Evolutionary conservation across 208 protist genomes (phyloP), one percentile per base, ranked within the genome.

Genomic region (Leishmania guyanensis): DNA sequence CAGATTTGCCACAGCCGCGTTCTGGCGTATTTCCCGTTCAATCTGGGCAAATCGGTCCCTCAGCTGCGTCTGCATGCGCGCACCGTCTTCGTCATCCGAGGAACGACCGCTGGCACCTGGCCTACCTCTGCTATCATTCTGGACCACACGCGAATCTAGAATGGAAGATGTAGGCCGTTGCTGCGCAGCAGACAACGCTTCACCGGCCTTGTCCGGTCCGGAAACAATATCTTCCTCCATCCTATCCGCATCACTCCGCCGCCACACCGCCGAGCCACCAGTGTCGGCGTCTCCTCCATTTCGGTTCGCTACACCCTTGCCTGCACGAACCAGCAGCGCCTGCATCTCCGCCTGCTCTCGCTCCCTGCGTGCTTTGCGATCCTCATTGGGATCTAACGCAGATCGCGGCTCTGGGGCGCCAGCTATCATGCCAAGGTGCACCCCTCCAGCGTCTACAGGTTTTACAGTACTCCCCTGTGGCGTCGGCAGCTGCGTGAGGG

Each of bases 341-440:
- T 54, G 68, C 82, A 85, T 85, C 72, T 85, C 82, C 51, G 71
- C 77, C 76, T 81, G 58, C 73, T 85, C 82, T 0, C 82, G 68
- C 39, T 50, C 72, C 73, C 79, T 77, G 2, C 82, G 76, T 26
- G 60, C 46, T 65, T 82, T 64, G 17, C 53, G 76, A 46, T 78
- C 66, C 33, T 77, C 79, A 20, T 76, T 82, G 29, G 60, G 29
- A 20, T 80, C 74, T 29, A 14, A 58, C 66, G 36, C 51, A 29
- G 22, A 17, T 3, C 26, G 36, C 81, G 9, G 39, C 16, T 51
- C 50, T 22, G 46, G 29, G 36, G 17, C 5, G 36, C 14, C 9
- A 16, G 17, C 17, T 56, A 29, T 33, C 72, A n/a, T 5, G 22
- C 33, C n/a, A 36, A 75, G 54, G 17, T 64, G 54, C 54, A 56